Percentiles rank a stretch among this genome's conserved stretches.
phyloP scores from a whole-genome alignment of 805 yeast species.

The Metschnikowia rubicola region DNA sequence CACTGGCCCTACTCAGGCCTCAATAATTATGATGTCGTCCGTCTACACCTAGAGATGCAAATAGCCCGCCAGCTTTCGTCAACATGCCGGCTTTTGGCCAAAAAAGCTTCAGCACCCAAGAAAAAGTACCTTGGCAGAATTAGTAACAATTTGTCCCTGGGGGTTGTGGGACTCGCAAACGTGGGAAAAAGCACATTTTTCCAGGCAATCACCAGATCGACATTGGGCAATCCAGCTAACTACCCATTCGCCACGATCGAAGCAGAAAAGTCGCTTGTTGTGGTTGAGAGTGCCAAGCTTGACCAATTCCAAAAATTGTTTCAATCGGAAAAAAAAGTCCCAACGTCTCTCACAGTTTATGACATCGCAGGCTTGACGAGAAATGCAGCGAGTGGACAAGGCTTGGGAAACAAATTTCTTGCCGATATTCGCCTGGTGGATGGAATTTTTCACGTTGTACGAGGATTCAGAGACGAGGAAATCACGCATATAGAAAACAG shows the following conservation, averaged over 20 bases:
- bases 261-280: conserved; percentile 96
- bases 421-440: conserved; percentile 96
- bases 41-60: neutral
- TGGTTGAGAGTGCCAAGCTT: conserved; percentile 87
- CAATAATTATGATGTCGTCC: too few relatives aligned
- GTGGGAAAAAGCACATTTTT: conserved; percentile 97
- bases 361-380: conserved; percentile 98
- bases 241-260: conserved; percentile 98
- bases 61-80: conserved; percentile 11
- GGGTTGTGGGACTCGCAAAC: conserved; percentile 93
- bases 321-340: conserved; percentile 81
- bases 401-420: conserved; percentile 95
- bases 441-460: conserved; percentile 95
- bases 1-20: too few relatives aligned
- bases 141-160: conserved; percentile 32
- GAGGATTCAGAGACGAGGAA: conserved; percentile 53
- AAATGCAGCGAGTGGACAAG: conserved; percentile 96
- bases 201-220: conserved; percentile 92
- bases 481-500: conserved; percentile 19
- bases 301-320: conserved; percentile 72
- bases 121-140: conserved; percentile 17
- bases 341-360: conserved; percentile 88
- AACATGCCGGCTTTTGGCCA: conserved; percentile 13
- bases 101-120: conserved; percentile 8
- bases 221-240: conserved; percentile 93